Base-by-base conservation (phyloP, 1,284 basidiomycete species). In the Ustilago tritici region DNA sequence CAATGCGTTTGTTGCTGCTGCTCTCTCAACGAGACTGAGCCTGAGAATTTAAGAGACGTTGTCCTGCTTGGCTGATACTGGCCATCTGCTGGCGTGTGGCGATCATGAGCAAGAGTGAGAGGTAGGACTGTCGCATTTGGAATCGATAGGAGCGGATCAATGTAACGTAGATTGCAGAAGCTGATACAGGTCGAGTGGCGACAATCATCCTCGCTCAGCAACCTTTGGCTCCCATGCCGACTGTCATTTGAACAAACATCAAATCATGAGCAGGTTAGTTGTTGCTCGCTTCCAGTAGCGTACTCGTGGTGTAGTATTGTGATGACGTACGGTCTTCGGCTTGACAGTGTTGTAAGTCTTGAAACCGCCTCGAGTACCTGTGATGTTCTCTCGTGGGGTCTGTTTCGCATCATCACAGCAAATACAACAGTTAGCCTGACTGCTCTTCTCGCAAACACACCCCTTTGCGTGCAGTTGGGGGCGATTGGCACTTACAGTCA, bases 221-320 rank as follows among this genome's bases (percentile, higher is more conserved):
- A 84, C 68, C 69, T 79, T 84, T 40, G 83, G 83, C 58, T 81
- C 79, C 83, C 83, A 84, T 49, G 79, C 61, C 50, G 68, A 70
- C 82, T 83, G 69, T 49, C 23, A 12, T 28, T 32, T 4, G 5
- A 8, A 34, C 38, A 17, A 32, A 5, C 11, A 41, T 12, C 19
- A 40, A 54, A 17, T 4, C 28, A 49, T 53, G 7, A 64, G 19
- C 14, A 56, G 31, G 32, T 55, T 49, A 31, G 40, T 32, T 14
- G 17, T n/a, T 41, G 23, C 32, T 19, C 34, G 2, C 54, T 41
- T 41, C 23, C 12, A 40, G 15, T 40, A 40, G 11, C 38, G 15
- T 28, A 28, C 23, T 40, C 0, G 38, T 3, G 38, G 11, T 40
- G 11, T 40, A 31, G 28, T 12, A 14, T 19, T 46, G 43, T 19